Conservation (phyloP, 192 early-diverging fungal species). For the Mortierella claussenii region DNA sequence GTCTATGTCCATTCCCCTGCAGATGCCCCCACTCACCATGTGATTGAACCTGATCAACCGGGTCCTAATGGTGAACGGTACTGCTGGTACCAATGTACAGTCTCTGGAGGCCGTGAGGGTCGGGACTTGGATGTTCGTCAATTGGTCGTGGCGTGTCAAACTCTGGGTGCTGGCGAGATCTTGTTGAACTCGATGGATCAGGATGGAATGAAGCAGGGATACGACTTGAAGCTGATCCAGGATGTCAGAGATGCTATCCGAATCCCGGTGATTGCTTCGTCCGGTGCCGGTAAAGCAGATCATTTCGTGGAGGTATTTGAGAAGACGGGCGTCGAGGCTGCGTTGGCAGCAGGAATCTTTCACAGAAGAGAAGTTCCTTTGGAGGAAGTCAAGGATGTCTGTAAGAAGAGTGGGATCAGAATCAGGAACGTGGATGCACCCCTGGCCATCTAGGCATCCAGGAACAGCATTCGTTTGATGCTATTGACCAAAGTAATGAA, state of each 20-base stretch:
- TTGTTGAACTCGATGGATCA: conserved; percentile 99
- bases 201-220: conserved; percentile 98
- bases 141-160: conserved; percentile 87
- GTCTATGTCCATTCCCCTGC: conserved; percentile 87
- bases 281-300: conserved; percentile 87
- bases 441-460: conserved; percentile 28
- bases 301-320: conserved; percentile 93
- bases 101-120: conserved; percentile 96
- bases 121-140: conserved; percentile 95
- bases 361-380: conserved; percentile 96
- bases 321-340: conserved; percentile 92
- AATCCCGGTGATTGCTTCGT: conserved; percentile 98
- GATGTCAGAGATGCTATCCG: conserved; percentile 81
- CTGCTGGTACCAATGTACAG: conserved; percentile 99
- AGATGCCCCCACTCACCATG: conserved; percentile 80
- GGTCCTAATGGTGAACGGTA: conserved; percentile 94
- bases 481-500: no score
- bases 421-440: conserved; percentile 59
- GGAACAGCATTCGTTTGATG: no score
- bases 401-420: conserved; percentile 61
- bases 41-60: conserved; percentile 71
- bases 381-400: conserved; percentile 80
- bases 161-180: conserved; percentile 96
- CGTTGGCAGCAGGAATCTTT: conserved; percentile 98
- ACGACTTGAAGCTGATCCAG: conserved; percentile 86